Conservation (phyloP, 2,329 filamentous ascomycete genomes). For the Fusarium sp. region DNA sequence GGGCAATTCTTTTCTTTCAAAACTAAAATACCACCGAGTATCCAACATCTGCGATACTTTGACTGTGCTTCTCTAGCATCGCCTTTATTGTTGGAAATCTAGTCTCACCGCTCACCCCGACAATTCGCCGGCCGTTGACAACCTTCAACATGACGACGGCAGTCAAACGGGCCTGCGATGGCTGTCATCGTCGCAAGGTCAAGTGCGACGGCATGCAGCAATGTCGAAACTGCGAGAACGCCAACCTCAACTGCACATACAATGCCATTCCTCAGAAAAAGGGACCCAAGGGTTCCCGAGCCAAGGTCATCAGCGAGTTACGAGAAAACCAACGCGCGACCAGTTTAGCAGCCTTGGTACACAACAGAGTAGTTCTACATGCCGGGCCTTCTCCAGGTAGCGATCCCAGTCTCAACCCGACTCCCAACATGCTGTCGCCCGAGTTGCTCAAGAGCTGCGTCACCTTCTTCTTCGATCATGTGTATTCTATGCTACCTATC, state of each 20-base stretch:
- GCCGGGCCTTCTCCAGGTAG: background rate
- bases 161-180: constrained; percentile 76
- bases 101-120: constrained; percentile 18
- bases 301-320: constrained; percentile 81
- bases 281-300: constrained; percentile 79
- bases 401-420: constrained; percentile 63
- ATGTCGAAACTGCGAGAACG: constrained; percentile 77
- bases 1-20: constrained; percentile 15
- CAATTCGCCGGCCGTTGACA: constrained; percentile 15
- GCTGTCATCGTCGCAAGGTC: constrained; percentile 80
- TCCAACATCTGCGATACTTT: constrained; percentile 8
- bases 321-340: constrained; percentile 77
- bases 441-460: constrained; percentile 76
- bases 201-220: constrained; percentile 75
- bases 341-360: constrained; percentile 71
- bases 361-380: background rate
- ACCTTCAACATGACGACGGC: constrained; percentile 59
- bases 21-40: constrained; percentile 22
- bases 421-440: constrained; percentile 70
- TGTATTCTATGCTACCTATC: constrained; percentile 74
- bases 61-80: constrained; percentile 10
- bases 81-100: constrained; percentile 24
- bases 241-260: constrained; percentile 78
- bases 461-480: constrained; percentile 76
- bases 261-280: constrained; percentile 82